Evolutionary conservation across 192 early-diverging fungal genomes (phyloP).

Genomic region (Chytriomyces sp.): DNA sequence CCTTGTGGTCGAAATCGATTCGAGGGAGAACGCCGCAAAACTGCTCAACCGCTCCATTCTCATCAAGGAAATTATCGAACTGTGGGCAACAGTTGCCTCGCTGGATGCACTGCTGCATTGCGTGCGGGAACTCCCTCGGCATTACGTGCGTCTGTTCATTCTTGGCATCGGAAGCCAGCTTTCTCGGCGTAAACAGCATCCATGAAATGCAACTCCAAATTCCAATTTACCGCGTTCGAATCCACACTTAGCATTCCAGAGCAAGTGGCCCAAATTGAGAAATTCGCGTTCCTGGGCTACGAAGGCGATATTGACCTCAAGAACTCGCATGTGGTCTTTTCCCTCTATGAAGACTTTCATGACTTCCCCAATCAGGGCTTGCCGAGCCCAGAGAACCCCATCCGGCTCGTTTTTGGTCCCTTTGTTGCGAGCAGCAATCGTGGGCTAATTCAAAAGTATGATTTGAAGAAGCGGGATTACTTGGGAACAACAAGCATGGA

Average conservation of each 20-base stretch:
- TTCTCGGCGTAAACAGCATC: background rate
- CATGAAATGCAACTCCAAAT: constrained; percentile 41
- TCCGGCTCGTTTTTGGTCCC: constrained; percentile 66
- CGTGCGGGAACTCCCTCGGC: constrained; percentile 63
- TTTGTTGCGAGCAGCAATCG: constrained; percentile 73
- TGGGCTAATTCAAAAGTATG: constrained; percentile 76
- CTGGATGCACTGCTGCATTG: constrained; percentile 63
- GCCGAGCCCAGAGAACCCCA: constrained; percentile 29
- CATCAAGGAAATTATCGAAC: constrained; percentile 73
- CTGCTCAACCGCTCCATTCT: constrained; percentile 85
- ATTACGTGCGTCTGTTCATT: constrained; percentile 43
- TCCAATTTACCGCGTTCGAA: constrained; percentile 73
- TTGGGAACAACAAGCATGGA: constrained; percentile 98
- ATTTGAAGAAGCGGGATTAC: constrained; percentile 94
- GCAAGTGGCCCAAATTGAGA: constrained; percentile 80
- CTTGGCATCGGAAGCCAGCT: background rate
- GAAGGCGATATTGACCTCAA: constrained; percentile 83
- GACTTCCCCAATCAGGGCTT: constrained; percentile 12
- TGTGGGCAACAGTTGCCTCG: constrained; percentile 71
- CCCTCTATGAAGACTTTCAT: constrained; percentile 75
- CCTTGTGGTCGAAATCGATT: constrained; percentile 72
- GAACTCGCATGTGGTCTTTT: constrained; percentile 73
- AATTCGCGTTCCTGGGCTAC: constrained; percentile 83
- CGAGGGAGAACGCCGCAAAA: constrained; percentile 67
- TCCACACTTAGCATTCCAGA: constrained; percentile 69